Evolutionary conservation across 805 yeast species (phyloP).

Genomic region (Yamadazyma sp.): DNA sequence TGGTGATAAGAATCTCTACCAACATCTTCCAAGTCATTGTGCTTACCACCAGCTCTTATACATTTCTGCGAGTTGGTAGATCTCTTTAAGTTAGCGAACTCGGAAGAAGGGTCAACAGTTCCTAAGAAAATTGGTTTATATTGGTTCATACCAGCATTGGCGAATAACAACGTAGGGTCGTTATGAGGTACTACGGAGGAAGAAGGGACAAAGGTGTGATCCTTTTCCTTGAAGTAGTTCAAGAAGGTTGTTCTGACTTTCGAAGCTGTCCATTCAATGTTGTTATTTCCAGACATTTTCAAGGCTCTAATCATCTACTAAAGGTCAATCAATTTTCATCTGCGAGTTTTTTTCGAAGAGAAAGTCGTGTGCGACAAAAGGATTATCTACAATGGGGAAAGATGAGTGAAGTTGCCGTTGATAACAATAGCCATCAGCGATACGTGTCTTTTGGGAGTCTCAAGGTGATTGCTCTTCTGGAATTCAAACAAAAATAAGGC

Average conservation of each 20-base stretch:
- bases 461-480: no score
- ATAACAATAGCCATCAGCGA: no score
- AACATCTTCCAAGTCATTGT: constrained; percentile 96
- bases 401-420: no score
- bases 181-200: constrained; percentile 97
- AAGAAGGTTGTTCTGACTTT: constrained; percentile 82
- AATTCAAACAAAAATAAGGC: no score
- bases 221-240: constrained; percentile 64
- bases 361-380: neutral
- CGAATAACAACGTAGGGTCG: constrained; percentile 94
- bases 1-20: constrained; percentile 98
- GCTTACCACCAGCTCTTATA: constrained; percentile 99
- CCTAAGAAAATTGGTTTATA: constrained; percentile 97
- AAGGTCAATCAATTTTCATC: constrained; percentile 8
- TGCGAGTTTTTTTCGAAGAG: constrained; percentile 8
- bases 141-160: constrained; percentile 99
- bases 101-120: constrained; percentile 92
- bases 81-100: constrained; percentile 77
- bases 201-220: constrained; percentile 84
- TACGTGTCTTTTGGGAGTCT: no score
- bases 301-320: constrained; percentile 19
- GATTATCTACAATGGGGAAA: no score
- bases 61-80: constrained; percentile 97
- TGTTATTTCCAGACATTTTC: constrained; percentile 21
- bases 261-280: constrained; percentile 40